Evolutionary conservation across 2,329 filamentous ascomycete species (phyloP).

Genomic region (Epichloe scottii): DNA sequence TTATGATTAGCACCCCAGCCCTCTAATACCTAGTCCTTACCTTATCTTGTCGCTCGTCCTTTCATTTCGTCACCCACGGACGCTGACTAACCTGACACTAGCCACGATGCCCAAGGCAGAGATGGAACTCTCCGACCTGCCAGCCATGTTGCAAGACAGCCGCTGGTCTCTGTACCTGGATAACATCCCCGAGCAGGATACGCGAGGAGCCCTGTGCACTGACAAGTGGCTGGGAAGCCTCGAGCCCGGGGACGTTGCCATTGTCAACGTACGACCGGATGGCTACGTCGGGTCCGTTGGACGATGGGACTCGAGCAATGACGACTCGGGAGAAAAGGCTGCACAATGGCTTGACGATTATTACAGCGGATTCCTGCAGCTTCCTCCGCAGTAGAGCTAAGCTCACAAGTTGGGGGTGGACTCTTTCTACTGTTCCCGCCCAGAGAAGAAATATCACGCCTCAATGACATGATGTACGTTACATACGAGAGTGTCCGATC

Average conservation of each 20-base stretch:
- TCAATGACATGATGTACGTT: neutral
- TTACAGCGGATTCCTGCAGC: constrained; percentile 40
- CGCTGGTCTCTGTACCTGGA: constrained; percentile 65
- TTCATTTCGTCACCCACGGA: neutral
- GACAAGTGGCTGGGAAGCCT: constrained; percentile 58
- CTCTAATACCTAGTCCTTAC: too few species aligned
- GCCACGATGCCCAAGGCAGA: constrained; percentile 48
- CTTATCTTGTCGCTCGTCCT: neutral
- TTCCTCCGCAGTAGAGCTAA: constrained; percentile 22
- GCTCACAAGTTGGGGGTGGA: neutral
- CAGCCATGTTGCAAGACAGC: constrained; percentile 47
- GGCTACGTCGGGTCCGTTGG: constrained; percentile 59
- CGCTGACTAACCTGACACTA: constrained; percentile 10
- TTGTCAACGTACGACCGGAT: constrained; percentile 59
- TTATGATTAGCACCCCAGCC: too few species aligned
- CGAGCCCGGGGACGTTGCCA: constrained; percentile 41
- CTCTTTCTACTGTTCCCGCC: neutral
- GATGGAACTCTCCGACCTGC: constrained; percentile 55
- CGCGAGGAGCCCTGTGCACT: constrained; percentile 40
- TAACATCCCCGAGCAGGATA: constrained; percentile 44
- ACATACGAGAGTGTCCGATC: neutral
- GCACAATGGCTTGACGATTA: constrained; percentile 43
- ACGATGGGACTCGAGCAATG: constrained; percentile 37
- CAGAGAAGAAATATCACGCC: neutral
- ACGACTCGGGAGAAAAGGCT: constrained; percentile 37